These are phyloP conservation scores for Torulaspora gathmanii DNA, from an alignment of 805 yeast species.

Conservation along the genomic window DNA sequence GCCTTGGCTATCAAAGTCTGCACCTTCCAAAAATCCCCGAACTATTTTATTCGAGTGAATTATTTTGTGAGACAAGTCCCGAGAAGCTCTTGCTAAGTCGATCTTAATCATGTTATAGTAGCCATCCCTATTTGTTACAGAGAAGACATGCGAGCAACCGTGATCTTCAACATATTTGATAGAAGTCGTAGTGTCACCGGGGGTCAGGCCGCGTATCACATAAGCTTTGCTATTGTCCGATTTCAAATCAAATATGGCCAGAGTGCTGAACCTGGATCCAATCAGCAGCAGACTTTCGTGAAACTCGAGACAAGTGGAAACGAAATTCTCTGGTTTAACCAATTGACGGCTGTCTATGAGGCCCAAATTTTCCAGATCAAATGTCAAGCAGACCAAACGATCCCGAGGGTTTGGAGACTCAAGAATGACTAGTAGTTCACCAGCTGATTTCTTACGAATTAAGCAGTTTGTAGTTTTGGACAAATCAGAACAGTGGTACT, in stretches of 20 bases:
- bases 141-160: conserved; percentile 30
- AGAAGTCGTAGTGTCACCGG: conserved; percentile 68
- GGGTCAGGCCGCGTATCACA: conserved; percentile 44
- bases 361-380: conserved; percentile 33
- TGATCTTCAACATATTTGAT: conserved; percentile 39
- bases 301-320: conserved; percentile 52
- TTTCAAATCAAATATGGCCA: conserved; percentile 49
- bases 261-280: conserved; percentile 68
- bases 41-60: conserved; percentile 59
- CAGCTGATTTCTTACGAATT: conserved; percentile 17
- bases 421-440: conserved; percentile 29
- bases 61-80: conserved; percentile 24
- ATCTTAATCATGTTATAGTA: conserved; percentile 44
- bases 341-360: conserved; percentile 21
- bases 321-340: conserved; percentile 47
- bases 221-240: conserved; percentile 21
- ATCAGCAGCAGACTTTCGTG: conserved; percentile 47
- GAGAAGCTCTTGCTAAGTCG: conserved; percentile 16
- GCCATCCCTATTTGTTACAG: conserved; percentile 64
- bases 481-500: conserved; percentile 28
- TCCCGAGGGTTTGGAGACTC: conserved; percentile 69
- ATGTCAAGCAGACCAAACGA: conserved; percentile 43
- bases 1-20: conserved; percentile 40
- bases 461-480: conserved; percentile 51
- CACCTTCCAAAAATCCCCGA: conserved; percentile 80